phyloP scores from a whole-genome alignment of 139 green algal species.

The Coelastrella sp. region DNA sequence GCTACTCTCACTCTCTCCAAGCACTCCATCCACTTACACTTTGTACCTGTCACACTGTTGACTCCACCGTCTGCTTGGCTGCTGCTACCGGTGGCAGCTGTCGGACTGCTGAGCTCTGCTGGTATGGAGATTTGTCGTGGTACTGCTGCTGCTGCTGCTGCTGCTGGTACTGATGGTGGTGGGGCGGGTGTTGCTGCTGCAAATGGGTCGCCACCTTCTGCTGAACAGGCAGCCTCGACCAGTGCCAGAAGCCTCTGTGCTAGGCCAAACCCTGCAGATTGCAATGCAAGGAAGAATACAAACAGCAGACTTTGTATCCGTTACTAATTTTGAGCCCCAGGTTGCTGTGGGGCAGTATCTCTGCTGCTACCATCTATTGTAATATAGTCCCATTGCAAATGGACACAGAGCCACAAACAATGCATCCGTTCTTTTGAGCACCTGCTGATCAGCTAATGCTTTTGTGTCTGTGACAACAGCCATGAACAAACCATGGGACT shows the following conservation, averaged over 20 bases:
- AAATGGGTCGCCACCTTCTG: slow-evolving; percentile 24
- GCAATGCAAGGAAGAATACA: too few species aligned
- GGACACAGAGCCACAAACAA: too few species aligned
- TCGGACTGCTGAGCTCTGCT: too few species aligned
- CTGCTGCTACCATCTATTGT: too few species aligned
- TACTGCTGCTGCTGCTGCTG: background rate
- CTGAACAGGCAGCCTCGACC: slow-evolving; percentile 19
- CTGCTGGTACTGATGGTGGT: background rate
- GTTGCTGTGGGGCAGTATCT: too few species aligned
- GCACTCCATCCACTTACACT: background rate
- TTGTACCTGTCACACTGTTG: background rate
- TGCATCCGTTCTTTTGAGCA: too few species aligned
- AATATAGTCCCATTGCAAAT: too few species aligned
- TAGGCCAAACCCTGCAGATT: slow-evolving; percentile 25
- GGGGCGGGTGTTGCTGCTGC: background rate
- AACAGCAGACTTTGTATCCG: too few species aligned
- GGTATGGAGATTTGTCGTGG: background rate
- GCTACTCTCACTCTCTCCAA: slow-evolving; percentile 19
- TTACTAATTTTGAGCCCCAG: too few species aligned
- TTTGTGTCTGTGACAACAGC: too few species aligned
- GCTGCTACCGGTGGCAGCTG: too few species aligned
- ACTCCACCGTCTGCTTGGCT: background rate
- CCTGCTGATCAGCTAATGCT: background rate
- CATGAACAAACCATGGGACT: too few species aligned
- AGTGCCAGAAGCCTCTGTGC: slow-evolving; percentile 20